These are phyloP conservation scores for Drosera capensis DNA, from an alignment of 148 eudicot genomes.

Conservation along the genomic window DNA sequence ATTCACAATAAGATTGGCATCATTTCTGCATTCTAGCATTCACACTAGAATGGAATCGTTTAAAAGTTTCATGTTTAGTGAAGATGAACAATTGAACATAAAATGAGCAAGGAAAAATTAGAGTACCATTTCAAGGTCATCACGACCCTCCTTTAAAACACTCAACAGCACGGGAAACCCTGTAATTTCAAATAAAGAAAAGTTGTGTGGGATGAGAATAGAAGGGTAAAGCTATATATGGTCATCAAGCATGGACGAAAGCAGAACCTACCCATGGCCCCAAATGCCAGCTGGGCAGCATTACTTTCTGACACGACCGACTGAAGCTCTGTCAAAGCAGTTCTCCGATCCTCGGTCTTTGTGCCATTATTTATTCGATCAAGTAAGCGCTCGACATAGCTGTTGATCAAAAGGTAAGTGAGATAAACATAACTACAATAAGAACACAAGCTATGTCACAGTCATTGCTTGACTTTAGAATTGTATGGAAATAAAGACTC, in stretches of 20 bases:
- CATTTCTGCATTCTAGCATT: no score
- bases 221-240: not conserved
- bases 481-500: no score
- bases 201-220: not conserved
- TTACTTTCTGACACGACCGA: constrained; percentile 85
- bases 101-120: no score
- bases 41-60: no score
- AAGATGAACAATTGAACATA: no score
- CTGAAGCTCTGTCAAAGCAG: constrained; percentile 80
- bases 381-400: constrained; percentile 93
- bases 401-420: constrained; percentile 8
- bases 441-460: no score
- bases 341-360: constrained; percentile 81
- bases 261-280: constrained; percentile 76
- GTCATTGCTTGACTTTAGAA: no score
- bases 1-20: no score
- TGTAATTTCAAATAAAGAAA: constrained; percentile 20
- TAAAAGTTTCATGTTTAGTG: no score
- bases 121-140: constrained; percentile 90
- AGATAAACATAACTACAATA: no score
- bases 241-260: not conserved
- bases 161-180: constrained; percentile 78
- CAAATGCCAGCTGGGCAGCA: constrained; percentile 91
- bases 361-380: constrained; percentile 89
- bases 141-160: constrained; percentile 86